These are phyloP conservation scores for Cytospora mali DNA, from an alignment of 2,329 filamentous ascomycete genomes.

Conservation along the genomic window DNA sequence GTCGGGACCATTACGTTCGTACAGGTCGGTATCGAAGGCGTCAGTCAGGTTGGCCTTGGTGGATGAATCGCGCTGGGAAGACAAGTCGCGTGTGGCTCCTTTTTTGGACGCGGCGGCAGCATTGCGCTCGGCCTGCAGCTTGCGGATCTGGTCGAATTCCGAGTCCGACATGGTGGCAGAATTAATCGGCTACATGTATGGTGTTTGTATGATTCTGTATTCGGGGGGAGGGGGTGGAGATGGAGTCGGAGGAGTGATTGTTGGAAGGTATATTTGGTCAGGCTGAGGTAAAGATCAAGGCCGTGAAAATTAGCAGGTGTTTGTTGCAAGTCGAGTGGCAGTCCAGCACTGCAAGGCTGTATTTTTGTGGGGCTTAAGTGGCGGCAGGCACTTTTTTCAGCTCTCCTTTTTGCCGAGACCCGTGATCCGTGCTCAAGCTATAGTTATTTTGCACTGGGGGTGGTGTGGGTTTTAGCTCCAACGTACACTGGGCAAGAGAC, in stretches of 20 bases:
- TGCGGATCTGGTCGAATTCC: constrained; percentile 85
- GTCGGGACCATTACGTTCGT: constrained; percentile 75
- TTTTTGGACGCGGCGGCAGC: constrained; percentile 77
- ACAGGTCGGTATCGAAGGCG: constrained; percentile 83
- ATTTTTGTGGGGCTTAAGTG: neutral
- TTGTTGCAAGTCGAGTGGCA: neutral
- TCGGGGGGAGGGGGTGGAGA: neutral
- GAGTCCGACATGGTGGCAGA: constrained; percentile 66
- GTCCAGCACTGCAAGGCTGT: constrained; percentile 10
- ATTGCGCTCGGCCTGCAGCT: constrained; percentile 92
- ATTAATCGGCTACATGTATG: constrained; percentile 29
- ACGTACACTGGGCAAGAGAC: neutral
- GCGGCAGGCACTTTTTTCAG: neutral
- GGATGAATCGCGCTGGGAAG: constrained; percentile 79
- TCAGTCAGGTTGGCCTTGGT: constrained; percentile 93
- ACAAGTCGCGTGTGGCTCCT: constrained; percentile 74
- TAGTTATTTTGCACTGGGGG: neutral
- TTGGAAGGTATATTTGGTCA: neutral
- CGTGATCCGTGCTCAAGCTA: neutral
- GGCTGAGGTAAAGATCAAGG: neutral
- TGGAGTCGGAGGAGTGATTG: neutral
- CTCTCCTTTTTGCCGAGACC: neutral
- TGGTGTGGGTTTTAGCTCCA: neutral
- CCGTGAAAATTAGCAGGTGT: constrained; percentile 16
- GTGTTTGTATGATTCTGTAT: neutral